Conservation (phyloP, 176 grass and related monocot species). For the Chloris gayana region DNA sequence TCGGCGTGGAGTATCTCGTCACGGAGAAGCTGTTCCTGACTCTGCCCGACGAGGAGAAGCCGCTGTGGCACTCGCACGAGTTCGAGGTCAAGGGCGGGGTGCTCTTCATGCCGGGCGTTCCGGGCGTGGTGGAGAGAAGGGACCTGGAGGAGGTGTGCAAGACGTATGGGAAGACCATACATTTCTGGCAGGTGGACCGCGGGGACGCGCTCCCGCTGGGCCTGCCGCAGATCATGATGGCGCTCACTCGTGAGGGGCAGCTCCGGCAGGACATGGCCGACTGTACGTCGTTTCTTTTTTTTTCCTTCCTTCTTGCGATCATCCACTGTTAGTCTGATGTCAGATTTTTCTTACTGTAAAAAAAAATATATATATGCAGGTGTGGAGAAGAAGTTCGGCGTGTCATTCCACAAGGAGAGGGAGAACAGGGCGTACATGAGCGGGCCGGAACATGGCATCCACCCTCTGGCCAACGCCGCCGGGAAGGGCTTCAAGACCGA, state of each 20-base stretch:
- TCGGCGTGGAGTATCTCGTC: conserved; percentile 85
- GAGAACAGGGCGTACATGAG: conserved; percentile 73
- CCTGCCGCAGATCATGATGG: conserved; percentile 80
- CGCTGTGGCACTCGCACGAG: conserved; percentile 89
- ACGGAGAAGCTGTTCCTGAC: conserved; percentile 62
- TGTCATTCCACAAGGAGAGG: conserved; percentile 74
- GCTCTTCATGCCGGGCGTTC: conserved; percentile 73
- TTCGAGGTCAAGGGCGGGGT: conserved; percentile 81
- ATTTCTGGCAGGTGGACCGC: conserved; percentile 94
- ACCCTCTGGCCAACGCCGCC: conserved; percentile 78
- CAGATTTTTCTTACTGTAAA: too few species aligned
- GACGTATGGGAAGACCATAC: conserved; percentile 83
- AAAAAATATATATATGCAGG: conserved; percentile 41
- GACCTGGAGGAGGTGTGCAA: conserved; percentile 59
- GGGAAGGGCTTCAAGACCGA: conserved; percentile 67
- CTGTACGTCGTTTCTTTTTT: conserved; percentile 36
- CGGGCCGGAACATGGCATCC: conserved; percentile 77
- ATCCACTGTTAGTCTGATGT: too few species aligned
- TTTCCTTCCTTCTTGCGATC: too few species aligned
- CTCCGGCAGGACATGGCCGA: conserved; percentile 50
- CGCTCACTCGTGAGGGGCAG: conserved; percentile 72
- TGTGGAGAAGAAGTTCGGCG: conserved; percentile 63
- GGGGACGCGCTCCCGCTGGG: conserved; percentile 82
- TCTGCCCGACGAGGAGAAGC: conserved; percentile 84
- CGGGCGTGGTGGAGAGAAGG: conserved; percentile 54